Percentiles rank a stretch among this genome's conserved stretches.
phyloP scores from a whole-genome alignment of 2,329 filamentous ascomycete species.

The Cladosporium sp. region DNA sequence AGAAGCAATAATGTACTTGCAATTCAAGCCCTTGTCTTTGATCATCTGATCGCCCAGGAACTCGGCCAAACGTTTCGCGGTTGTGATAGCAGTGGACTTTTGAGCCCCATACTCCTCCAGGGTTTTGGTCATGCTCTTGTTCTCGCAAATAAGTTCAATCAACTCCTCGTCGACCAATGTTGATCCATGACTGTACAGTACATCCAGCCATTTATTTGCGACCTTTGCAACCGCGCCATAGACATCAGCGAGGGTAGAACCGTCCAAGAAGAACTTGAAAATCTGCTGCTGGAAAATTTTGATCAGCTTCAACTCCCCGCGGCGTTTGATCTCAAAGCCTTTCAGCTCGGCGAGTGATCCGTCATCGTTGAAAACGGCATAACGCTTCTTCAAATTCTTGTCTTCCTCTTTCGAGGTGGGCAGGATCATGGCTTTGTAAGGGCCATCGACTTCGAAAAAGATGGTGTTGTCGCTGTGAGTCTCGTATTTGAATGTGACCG shows the following conservation, averaged over 20 bases:
- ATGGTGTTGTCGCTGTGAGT: constrained; percentile 98
- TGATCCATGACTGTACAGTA: constrained; percentile 78
- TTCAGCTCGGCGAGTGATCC: constrained; percentile 92
- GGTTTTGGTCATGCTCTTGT: constrained; percentile 95
- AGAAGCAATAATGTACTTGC: constrained; percentile 97
- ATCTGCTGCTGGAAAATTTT: constrained; percentile 99
- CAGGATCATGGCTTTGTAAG: constrained; percentile 94
- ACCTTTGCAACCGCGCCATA: constrained; percentile 90
- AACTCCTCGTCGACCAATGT: constrained; percentile 94
- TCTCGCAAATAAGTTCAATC: constrained; percentile 99
- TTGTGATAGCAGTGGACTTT: constrained; percentile 99
- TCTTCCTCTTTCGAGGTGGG: constrained; percentile 98
- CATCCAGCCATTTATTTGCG: constrained; percentile 93
- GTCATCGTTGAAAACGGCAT: constrained; percentile 98
- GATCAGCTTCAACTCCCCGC: constrained; percentile 97
- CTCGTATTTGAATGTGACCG: constrained; percentile 77
- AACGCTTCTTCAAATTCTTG: constrained; percentile 98
- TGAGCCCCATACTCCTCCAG: constrained; percentile 92
- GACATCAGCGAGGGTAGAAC: constrained; percentile 76
- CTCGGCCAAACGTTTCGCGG: constrained; percentile 86
- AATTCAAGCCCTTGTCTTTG: constrained; percentile 97
- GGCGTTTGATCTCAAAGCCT: constrained; percentile 93
- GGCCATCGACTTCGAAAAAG: constrained; percentile 98
- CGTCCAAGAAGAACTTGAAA: constrained; percentile 98
- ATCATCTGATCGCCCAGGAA: constrained; percentile 98